phyloP scores from a whole-genome alignment of 495 filamentous ascomycete genomes.

The Zalerion maritima region DNA sequence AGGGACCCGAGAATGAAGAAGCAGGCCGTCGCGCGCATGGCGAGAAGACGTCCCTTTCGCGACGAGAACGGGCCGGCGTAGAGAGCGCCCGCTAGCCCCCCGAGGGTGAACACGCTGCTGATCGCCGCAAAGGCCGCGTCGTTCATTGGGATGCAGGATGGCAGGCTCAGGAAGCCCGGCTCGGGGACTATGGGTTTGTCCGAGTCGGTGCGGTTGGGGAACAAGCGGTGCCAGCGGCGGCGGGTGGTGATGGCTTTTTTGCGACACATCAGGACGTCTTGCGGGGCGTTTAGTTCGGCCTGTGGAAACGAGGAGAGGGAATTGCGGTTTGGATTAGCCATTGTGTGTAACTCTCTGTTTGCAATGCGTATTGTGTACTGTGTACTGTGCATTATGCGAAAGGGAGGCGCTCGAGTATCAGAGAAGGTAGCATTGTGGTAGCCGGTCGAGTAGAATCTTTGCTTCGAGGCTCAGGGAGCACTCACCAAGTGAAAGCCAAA shows the following conservation, averaged over 20 bases:
- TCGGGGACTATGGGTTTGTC: constrained; percentile 10
- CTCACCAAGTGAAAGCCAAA: constrained; percentile 88
- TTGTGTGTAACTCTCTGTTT: too few relatives aligned
- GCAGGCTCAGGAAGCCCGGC: too few relatives aligned
- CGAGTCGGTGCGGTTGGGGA: constrained; percentile 13
- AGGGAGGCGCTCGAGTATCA: neutral
- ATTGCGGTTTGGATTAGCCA: constrained; percentile 13
- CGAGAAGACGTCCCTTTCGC: constrained; percentile 51
- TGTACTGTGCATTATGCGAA: too few relatives aligned
- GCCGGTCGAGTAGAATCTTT: neutral
- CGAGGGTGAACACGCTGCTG: constrained; percentile 81
- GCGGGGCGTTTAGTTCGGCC: constrained; percentile 90
- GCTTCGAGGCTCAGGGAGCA: constrained; percentile 2
- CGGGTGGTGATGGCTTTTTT: constrained; percentile 39
- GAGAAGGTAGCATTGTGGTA: neutral
- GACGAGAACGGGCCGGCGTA: constrained; percentile 59
- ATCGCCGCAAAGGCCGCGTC: constrained; percentile 62
- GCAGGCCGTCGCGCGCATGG: constrained; percentile 56
- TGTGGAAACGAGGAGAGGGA: constrained; percentile 15
- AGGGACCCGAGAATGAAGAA: constrained; percentile 66
- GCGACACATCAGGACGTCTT: constrained; percentile 75
- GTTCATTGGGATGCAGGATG: constrained; percentile 75
- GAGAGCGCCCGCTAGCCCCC: constrained; percentile 74
- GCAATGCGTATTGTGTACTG: too few relatives aligned
- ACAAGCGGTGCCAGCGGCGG: constrained; percentile 13